These are phyloP conservation scores for Eimeria brunetti DNA, from an alignment of 169 alveolate genomes.

Conservation along the genomic window DNA sequence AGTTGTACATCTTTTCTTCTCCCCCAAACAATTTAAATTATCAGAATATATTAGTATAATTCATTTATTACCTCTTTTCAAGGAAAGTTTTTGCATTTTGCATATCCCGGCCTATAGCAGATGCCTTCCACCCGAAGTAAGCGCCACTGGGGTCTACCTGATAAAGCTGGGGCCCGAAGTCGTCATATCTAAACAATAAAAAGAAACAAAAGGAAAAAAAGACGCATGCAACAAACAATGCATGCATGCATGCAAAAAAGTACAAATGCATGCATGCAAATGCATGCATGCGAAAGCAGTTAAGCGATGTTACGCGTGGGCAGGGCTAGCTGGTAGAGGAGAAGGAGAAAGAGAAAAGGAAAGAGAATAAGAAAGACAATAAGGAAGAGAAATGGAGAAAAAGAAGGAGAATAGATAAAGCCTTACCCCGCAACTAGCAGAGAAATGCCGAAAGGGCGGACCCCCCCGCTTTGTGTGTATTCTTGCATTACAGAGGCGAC, in stretches of 20 bases:
- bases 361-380: too few species aligned
- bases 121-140: slow-evolving; percentile 98
- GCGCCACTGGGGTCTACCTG: slow-evolving; percentile 99
- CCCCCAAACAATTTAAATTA: too few species aligned
- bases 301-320: too few species aligned
- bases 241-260: not conserved
- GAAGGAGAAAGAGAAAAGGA: not conserved
- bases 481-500: slow-evolving; percentile 98
- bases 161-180: slow-evolving; percentile 93
- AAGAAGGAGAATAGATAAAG: not conserved
- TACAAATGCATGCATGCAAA: too few species aligned
- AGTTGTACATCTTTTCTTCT: too few species aligned
- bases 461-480: slow-evolving; percentile 99
- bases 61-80: slow-evolving; percentile 93
- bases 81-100: slow-evolving; percentile 97
- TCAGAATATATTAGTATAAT: too few species aligned
- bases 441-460: slow-evolving; percentile 99
- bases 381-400: too few species aligned
- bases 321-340: not conserved
- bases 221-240: not conserved
- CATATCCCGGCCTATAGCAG: slow-evolving; percentile 98
- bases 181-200: slow-evolving; percentile 86
- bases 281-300: too few species aligned
- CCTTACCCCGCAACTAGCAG: slow-evolving; percentile 96
- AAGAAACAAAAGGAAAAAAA: too few species aligned